Conservation (phyloP, 2,329 filamentous ascomycete genomes). For the Verticillium tricorpus region DNA sequence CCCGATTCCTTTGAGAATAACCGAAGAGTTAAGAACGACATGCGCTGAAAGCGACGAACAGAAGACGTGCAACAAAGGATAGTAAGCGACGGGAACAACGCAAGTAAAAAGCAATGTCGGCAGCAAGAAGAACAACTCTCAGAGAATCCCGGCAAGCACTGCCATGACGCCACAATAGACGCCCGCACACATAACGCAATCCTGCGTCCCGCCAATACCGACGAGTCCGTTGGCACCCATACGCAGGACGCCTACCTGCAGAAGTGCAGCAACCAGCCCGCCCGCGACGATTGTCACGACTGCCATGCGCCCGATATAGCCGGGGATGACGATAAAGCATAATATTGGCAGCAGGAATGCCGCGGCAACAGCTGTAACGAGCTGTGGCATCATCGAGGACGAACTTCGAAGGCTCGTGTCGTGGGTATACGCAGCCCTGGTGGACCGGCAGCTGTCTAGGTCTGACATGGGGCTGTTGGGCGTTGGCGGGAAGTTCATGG, state of each 20-base stretch:
- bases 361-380: slow-evolving; percentile 42
- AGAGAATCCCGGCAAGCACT: slow-evolving; percentile 22
- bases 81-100: too few relatives aligned
- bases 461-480: slow-evolving; percentile 1
- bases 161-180: slow-evolving; percentile 32
- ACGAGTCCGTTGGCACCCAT: slow-evolving; percentile 14
- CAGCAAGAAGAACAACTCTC: not conserved
- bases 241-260: slow-evolving; percentile 23
- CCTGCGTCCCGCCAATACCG: slow-evolving; percentile 8
- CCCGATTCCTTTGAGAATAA: too few relatives aligned
- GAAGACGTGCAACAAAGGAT: too few relatives aligned
- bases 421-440: slow-evolving; percentile 3
- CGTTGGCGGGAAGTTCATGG: not conserved
- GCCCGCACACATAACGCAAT: slow-evolving; percentile 21
- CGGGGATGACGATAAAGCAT: slow-evolving; percentile 52
- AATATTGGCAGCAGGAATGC: slow-evolving; percentile 54
- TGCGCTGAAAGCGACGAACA: too few relatives aligned
- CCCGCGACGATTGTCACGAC: slow-evolving; percentile 50
- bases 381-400: slow-evolving; percentile 5
- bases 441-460: not conserved
- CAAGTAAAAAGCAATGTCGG: too few relatives aligned
- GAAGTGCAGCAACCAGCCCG: slow-evolving; percentile 29
- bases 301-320: slow-evolving; percentile 52
- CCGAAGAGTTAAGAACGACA: too few relatives aligned
- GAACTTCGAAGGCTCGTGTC: not conserved